Base-by-base conservation (phyloP, 2,329 filamentous ascomycete genomes). In the Lomentospora prolificans region DNA sequence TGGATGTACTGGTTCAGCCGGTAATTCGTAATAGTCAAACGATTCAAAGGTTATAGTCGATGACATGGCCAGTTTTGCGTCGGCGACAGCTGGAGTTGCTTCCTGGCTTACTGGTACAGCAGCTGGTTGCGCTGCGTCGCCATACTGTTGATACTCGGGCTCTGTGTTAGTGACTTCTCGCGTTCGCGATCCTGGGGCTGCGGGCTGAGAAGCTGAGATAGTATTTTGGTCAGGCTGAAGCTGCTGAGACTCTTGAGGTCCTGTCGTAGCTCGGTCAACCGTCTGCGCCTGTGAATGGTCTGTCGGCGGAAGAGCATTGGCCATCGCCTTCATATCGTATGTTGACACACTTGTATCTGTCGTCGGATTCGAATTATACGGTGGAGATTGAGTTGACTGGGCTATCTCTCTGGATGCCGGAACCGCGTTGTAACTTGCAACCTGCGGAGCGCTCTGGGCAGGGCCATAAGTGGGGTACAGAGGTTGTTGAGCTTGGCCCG, bases 321-420 rank as follows among this genome's bases (percentile, higher is more conserved):
- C 33, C 55, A 57, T 25, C 3, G 51, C 12, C 4, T 31, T 19
- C 57, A 58, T 58, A 46, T 58, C 31, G 31, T 57, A 58, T 1
- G 14, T 24, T 17, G 28, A 46, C 24, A 12, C 19, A 28, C 14
- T 3, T 4, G 19, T 17, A 22, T 10, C 14, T 17, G 24, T 28
- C 17, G 5, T 24, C n/a, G 9, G 24, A 24, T 22, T n/a, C 30
- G 19, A 19, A n/a, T 22, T 52, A 44, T 8, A 19, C 39, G 31
- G 31, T 25, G 24, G 25, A 14, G 19, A 9, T 14, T 53, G 51
- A n/a, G 9, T 24, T 39, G 44, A 17, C 22, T 48, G 41, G 41
- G 5, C 41, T 2, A 9, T 19, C n/a, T 48, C 30, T 12, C 30
- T 33, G 7, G 30, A 33, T 12, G 30, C 12, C 30, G 30, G 12